These are phyloP conservation scores for Suhomyces anneliseae DNA, from an alignment of 1,139 yeast genomes.

Conservation along the genomic window DNA sequence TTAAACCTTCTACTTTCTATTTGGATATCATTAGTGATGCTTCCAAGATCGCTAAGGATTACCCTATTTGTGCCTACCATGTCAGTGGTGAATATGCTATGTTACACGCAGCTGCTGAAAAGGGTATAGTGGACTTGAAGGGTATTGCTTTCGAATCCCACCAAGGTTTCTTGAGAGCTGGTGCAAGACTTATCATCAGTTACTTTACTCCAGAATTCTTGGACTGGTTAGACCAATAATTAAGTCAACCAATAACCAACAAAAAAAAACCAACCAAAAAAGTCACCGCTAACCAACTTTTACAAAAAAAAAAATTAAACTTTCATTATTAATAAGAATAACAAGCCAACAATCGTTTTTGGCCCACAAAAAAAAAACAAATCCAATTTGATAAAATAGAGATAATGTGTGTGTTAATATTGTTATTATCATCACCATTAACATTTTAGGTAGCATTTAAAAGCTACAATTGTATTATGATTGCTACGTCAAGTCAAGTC, in stretches of 20 bases:
- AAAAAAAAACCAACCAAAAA: neutral
- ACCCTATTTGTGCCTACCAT: conserved; percentile 93
- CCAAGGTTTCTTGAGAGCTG: conserved; percentile 90
- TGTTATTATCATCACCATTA: neutral
- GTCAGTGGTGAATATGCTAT: conserved; percentile 98
- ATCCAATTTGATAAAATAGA: neutral
- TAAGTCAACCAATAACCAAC: no score
- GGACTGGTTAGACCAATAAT: conserved; percentile 68
- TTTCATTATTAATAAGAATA: no score
- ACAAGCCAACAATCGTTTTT: no score
- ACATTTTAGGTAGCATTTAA: neutral
- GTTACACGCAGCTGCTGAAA: conserved; percentile 98
- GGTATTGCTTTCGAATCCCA: conserved; percentile 91
- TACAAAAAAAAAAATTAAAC: no score
- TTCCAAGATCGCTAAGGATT: conserved; percentile 72
- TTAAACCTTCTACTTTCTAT: conserved; percentile 96
- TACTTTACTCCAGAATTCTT: conserved; percentile 95
- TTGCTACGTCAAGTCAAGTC: neutral
- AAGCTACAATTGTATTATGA: neutral
- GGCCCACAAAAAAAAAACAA: neutral
- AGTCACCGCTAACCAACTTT: neutral
- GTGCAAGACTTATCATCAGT: conserved; percentile 87
- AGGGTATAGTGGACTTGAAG: conserved; percentile 87
- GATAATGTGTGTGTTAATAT: neutral
- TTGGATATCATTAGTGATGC: conserved; percentile 91